Percentiles rank a stretch among this genome's conserved stretches.
phyloP scores from a whole-genome alignment of 2,329 filamentous ascomycete genomes.

The Metarhizium robertsii region DNA sequence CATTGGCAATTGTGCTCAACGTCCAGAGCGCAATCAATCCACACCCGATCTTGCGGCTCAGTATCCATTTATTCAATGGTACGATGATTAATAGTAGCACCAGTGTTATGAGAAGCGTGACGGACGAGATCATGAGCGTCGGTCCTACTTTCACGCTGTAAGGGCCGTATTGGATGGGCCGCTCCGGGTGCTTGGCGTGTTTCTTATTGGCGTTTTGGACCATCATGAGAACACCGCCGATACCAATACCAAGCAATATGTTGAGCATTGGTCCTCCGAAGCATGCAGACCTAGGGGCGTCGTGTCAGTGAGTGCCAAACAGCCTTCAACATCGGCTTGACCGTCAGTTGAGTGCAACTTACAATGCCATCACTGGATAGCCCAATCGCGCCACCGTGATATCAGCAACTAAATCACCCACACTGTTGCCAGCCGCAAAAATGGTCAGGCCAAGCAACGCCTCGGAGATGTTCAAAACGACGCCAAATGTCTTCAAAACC shows the following conservation, averaged over 20 bases:
- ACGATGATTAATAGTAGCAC: conserved; percentile 70
- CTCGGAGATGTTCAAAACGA: conserved; percentile 87
- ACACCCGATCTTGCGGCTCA: conserved; percentile 76
- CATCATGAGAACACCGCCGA: conserved; percentile 83
- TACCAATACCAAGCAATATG: conserved; percentile 87
- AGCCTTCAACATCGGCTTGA: not conserved
- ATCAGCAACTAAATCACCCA: conserved; percentile 89
- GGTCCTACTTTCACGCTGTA: conserved; percentile 80
- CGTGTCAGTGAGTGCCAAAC: not conserved
- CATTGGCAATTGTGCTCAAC: conserved; percentile 70
- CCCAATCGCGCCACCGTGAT: conserved; percentile 89
- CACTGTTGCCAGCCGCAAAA: conserved; percentile 91
- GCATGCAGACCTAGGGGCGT: conserved; percentile 59
- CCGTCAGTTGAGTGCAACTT: conserved; percentile 21
- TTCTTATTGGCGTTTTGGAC: conserved; percentile 57
- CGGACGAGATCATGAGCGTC: conserved; percentile 74
- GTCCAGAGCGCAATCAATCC: conserved; percentile 72
- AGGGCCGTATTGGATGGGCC: conserved; percentile 57
- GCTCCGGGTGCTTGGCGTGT: conserved; percentile 57
- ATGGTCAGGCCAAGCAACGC: conserved; percentile 91
- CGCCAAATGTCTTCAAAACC: conserved; percentile 84
- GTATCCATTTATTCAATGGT: conserved; percentile 76
- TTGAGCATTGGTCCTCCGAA: conserved; percentile 99
- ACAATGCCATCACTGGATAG: conserved; percentile 90
- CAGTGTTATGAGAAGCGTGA: conserved; percentile 75